Conservation (phyloP, 352 stramenopile genomes). For the Phytopythium oedochilum region DNA sequence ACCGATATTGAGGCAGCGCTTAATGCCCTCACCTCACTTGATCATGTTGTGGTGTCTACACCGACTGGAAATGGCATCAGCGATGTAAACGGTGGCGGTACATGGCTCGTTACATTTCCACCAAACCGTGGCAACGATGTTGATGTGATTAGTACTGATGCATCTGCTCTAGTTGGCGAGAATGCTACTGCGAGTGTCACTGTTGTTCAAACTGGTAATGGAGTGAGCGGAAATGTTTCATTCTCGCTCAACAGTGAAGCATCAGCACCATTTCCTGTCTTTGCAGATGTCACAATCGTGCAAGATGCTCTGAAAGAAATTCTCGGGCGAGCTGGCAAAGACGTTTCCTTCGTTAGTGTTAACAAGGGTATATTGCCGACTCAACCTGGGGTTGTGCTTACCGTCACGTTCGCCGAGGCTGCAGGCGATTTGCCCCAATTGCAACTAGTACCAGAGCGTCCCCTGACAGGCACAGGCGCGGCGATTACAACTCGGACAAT, state of each 20-base stretch:
- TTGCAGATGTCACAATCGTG: background rate
- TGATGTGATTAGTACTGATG: constrained; percentile 14
- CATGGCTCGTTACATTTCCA: constrained; percentile 47
- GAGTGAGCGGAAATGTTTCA: constrained; percentile 20
- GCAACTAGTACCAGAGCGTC: constrained; percentile 6
- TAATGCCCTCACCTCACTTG: constrained; percentile 13
- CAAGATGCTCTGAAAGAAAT: background rate
- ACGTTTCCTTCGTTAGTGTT: background rate
- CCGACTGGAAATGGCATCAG: background rate
- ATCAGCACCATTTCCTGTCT: background rate
- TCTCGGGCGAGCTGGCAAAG: background rate
- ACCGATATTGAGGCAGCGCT: constrained; percentile 26
- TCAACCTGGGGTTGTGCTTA: constrained; percentile 17
- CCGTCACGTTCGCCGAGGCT: constrained; percentile 17
- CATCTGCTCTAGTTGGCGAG: constrained; percentile 18
- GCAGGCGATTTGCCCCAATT: constrained; percentile 25
- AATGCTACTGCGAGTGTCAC: constrained; percentile 8
- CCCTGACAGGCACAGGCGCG: constrained; percentile 19
- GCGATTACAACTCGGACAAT: constrained; percentile 19
- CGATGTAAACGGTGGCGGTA: constrained; percentile 22
- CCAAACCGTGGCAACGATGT: constrained; percentile 20
- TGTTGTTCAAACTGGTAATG: constrained; percentile 24
- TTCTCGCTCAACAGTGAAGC: constrained; percentile 3
- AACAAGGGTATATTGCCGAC: background rate
- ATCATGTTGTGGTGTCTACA: constrained; percentile 19